Percentiles rank a stretch among this genome's conserved stretches.
Evolutionary conservation across 2,329 filamentous ascomycete species (phyloP).

Genomic region (Paecilomyces niveus): DNA sequence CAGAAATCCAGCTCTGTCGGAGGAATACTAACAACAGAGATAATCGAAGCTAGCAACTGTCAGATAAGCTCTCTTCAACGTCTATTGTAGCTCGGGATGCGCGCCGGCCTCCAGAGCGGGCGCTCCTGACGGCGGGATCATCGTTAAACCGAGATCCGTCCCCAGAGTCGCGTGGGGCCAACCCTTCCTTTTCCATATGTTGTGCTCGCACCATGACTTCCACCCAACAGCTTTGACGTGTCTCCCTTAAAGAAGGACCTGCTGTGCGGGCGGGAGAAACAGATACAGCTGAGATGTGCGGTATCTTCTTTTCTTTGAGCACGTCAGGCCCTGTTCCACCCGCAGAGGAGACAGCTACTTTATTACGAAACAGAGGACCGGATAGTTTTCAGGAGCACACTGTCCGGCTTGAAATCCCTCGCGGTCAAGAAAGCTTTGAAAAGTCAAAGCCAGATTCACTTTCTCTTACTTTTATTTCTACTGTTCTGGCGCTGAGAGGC

Average conservation of each 20-base stretch:
- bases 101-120: not conserved
- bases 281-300: slow-evolving; percentile 33
- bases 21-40: slow-evolving; percentile 6
- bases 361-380: slow-evolving; percentile 37
- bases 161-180: not conserved
- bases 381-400: slow-evolving; percentile 33
- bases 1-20: not conserved
- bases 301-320: slow-evolving; percentile 47
- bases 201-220: not conserved
- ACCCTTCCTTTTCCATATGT: not conserved
- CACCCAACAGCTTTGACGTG: not conserved
- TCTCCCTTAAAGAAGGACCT: not conserved
- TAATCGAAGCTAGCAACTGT: not conserved
- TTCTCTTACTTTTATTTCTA: slow-evolving; percentile 64
- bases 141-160: slow-evolving; percentile 23
- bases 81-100: not conserved
- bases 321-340: slow-evolving; percentile 19
- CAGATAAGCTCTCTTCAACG: not conserved
- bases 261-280: not conserved
- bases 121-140: slow-evolving; percentile 19
- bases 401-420: slow-evolving; percentile 11
- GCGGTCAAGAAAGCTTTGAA: not conserved
- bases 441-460: slow-evolving; percentile 17
- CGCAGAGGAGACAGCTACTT: slow-evolving; percentile 22
- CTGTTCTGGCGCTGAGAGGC: slow-evolving; percentile 85